Percentiles rank a stretch among this genome's conserved stretches.
These are phyloP conservation scores for Russula olivacea DNA, from an alignment of 768 basidiomycete genomes.

Conservation along the genomic window DNA sequence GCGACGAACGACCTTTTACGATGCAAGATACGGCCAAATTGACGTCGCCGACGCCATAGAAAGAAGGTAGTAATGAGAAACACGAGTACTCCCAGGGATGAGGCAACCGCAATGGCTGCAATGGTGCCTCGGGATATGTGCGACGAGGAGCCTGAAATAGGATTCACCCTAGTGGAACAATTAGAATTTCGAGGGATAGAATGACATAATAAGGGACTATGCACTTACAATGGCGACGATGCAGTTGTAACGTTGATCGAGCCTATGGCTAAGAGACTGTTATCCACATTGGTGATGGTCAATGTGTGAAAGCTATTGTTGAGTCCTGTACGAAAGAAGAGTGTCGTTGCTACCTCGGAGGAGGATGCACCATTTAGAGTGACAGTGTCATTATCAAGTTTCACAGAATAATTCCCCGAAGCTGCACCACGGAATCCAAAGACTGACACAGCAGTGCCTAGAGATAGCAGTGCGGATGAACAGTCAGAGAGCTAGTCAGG, in stretches of 20 bases:
- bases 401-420: constrained; percentile 55
- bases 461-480: constrained; percentile 3
- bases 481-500: not conserved
- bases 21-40: constrained; percentile 27
- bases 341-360: constrained; percentile 46
- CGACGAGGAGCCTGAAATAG: constrained; percentile 24
- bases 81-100: constrained; percentile 46
- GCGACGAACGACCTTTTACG: constrained; percentile 29
- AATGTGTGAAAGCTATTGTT: constrained; percentile 49
- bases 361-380: constrained; percentile 48
- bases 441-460: constrained; percentile 59
- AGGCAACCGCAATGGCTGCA: constrained; percentile 57
- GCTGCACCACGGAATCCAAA: constrained; percentile 53
- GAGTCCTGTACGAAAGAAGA: constrained; percentile 61
- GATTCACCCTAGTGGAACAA: not conserved
- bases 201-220: not conserved
- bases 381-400: constrained; percentile 46
- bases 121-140: constrained; percentile 47
- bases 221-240: constrained; percentile 17
- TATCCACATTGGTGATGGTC: constrained; percentile 43
- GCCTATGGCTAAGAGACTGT: constrained; percentile 44
- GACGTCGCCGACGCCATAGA: constrained; percentile 44
- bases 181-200: not conserved
- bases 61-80: constrained; percentile 42
- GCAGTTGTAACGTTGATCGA: constrained; percentile 47